phyloP scores from a whole-genome alignment of 805 yeast species.

The Candida stauntonica region DNA sequence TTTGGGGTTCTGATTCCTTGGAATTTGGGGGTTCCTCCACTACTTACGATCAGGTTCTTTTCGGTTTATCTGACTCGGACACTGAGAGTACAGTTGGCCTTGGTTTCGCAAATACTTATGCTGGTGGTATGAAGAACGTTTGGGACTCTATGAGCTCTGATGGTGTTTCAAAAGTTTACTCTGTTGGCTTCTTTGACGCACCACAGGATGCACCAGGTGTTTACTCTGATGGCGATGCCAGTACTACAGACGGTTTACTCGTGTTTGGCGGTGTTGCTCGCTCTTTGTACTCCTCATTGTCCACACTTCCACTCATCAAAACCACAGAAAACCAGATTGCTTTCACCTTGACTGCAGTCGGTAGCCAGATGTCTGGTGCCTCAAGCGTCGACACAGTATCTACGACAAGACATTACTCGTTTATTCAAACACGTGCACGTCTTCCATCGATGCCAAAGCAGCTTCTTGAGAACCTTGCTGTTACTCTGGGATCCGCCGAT shows the following conservation, averaged over 20 bases:
- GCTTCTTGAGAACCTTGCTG: constrained; percentile 8
- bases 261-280: constrained; percentile 14
- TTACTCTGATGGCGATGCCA: constrained; percentile 4
- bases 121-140: constrained; percentile 1
- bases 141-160: constrained; percentile 6
- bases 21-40: constrained; percentile 7
- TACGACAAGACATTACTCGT: constrained; percentile 6
- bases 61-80: constrained; percentile 8
- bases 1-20: constrained; percentile 14
- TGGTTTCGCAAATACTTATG: constrained; percentile 8
- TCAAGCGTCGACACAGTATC: constrained; percentile 9
- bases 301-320: constrained; percentile 12
- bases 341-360: constrained; percentile 13
- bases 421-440: constrained; percentile 6
- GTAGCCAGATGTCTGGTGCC: neutral
- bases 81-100: constrained; percentile 9
- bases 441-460: constrained; percentile 12
- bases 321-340: constrained; percentile 3
- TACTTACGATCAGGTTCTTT: constrained; percentile 5
- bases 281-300: constrained; percentile 5
- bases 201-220: constrained; percentile 13
- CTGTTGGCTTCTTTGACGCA: constrained; percentile 10
- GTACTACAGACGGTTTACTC: constrained; percentile 6
- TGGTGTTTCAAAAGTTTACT: constrained; percentile 1
- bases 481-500: constrained; percentile 4